These are phyloP conservation scores for Verticillium klebahnii DNA, from an alignment of 2,329 filamentous ascomycete genomes.

Conservation along the genomic window DNA sequence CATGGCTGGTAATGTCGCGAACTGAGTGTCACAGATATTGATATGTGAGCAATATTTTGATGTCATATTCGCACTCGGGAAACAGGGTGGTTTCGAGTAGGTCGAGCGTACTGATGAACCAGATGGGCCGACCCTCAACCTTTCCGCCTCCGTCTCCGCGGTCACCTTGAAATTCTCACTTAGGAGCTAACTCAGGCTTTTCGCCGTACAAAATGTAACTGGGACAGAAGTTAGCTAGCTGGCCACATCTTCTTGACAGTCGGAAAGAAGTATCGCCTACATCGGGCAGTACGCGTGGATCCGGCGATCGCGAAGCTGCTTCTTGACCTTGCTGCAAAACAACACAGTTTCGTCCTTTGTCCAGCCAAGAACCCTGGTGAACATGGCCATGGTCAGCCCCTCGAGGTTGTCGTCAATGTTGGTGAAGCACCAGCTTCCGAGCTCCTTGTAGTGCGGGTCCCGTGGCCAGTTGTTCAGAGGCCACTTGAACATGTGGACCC, in stretches of 20 bases:
- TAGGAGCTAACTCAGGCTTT: neutral
- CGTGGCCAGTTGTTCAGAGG: constrained; percentile 26
- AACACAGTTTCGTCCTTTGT: constrained; percentile 16
- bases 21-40: too few species aligned
- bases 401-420: constrained; percentile 20
- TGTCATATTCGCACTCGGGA: too few species aligned
- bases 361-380: constrained; percentile 22
- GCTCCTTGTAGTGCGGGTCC: constrained; percentile 20
- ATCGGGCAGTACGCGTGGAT: constrained; percentile 23
- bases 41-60: too few species aligned
- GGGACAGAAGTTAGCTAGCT: neutral
- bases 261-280: constrained; percentile 8
- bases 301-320: constrained; percentile 17
- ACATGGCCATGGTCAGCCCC: constrained; percentile 20
- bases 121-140: too few species aligned
- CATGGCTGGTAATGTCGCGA: too few species aligned
- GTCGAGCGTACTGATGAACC: too few species aligned
- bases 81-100: too few species aligned
- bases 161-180: too few species aligned
- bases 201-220: neutral
- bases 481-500: constrained; percentile 17
- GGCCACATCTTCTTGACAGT: too few species aligned
- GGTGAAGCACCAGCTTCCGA: constrained; percentile 13
- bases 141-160: too few species aligned
- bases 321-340: constrained; percentile 17